Base-by-base conservation (phyloP, 2,329 filamentous ascomycete species). In the Ophiostoma sp. region DNA sequence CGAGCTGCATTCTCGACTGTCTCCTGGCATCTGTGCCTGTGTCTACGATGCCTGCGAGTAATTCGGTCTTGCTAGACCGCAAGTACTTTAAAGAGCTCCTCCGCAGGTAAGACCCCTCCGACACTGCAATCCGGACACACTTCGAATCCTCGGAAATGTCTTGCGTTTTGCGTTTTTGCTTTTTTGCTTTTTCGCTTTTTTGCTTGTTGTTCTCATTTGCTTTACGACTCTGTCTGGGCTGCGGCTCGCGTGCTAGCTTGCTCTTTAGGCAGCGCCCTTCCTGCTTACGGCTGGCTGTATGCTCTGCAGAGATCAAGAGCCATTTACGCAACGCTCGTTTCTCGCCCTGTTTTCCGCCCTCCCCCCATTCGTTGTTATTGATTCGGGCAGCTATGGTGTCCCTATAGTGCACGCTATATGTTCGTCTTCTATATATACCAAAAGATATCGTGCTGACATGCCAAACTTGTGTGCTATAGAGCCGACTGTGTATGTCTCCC, bases 21-120 rank as follows among this genome's bases (percentile, higher is more conserved):
- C 49, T 12, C 38, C 55, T 4, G 58, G 38, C 58, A 9, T 38
- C 7, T 6, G 38, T 63, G 40, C 60, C 38, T 18, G 18, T n/a
- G 12, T 18, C 38, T 18, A 5, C 63, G 36, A 64, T 41, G 42
- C 44, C 40, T 7, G 40, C 18, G 16, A 52, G 27, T 18, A 42
- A 71, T 52, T 77, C 81, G 72, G 82, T 89, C 66, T 87, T 85
- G 9, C 82, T 89, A 72, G 84, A 85, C 71, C 85, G 83, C 74
- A 76, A 78, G 65, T 85, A 89, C 77, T 85, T 89, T 73, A 83
- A 89, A 73, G 84, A 85, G 69, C 79, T 89, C 64, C 74, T 88
- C 67, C 82, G 83, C 75, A 84, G 85, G 88, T 89, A 77, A 79
- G 82, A 65, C 27, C 49, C 7, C 44, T 69, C 41, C 49, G 12